Percentiles rank a stretch among this genome's conserved stretches.
Evolutionary conservation across 2,329 filamentous ascomycete genomes (phyloP).

Genomic region (Sodiomyces alkalinus): DNA sequence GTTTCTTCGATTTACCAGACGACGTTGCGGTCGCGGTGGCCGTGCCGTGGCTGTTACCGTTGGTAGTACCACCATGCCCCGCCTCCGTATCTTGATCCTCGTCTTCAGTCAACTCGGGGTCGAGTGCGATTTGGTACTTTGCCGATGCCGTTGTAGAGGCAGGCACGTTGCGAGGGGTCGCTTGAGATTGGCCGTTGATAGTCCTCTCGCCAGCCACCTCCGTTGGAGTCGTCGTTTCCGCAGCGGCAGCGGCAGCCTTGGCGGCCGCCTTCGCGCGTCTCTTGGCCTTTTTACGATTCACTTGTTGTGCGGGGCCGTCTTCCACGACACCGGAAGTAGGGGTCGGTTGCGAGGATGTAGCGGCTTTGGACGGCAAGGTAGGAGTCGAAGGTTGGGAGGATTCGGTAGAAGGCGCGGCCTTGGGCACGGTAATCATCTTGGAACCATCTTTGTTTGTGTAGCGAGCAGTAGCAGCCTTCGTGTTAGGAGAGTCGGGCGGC

Average conservation of each 20-base stretch:
- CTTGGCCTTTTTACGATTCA: slow-evolving; percentile 94
- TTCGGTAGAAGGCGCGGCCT: slow-evolving; percentile 32
- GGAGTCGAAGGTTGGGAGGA: slow-evolving; percentile 38
- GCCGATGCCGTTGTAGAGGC: slow-evolving; percentile 12
- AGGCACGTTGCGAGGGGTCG: slow-evolving; percentile 16
- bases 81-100: slow-evolving; percentile 28
- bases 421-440: slow-evolving; percentile 52
- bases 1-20: slow-evolving; percentile 37
- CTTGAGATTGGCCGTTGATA: not conserved
- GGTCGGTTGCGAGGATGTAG: slow-evolving; percentile 12
- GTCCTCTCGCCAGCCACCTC: not conserved
- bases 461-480: slow-evolving; percentile 36
- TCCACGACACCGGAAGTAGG: slow-evolving; percentile 5
- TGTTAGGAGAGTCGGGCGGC: slow-evolving; percentile 34
- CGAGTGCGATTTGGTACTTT: slow-evolving; percentile 30
- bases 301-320: slow-evolving; percentile 27
- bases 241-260: slow-evolving; percentile 34
- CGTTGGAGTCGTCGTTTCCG: too few relatives aligned
- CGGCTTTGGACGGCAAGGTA: slow-evolving; percentile 22
- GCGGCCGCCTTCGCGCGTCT: slow-evolving; percentile 73
- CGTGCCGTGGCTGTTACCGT: too few relatives aligned
- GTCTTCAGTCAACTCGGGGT: slow-evolving; percentile 41
- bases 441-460: slow-evolving; percentile 55
- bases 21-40: too few relatives aligned
- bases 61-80: slow-evolving; percentile 15